A percentile compares a stretch with the other conserved stretches of the same genome.
phyloP scores from a whole-genome alignment of 768 basidiomycete species.

The Leccinum ochraceum region DNA sequence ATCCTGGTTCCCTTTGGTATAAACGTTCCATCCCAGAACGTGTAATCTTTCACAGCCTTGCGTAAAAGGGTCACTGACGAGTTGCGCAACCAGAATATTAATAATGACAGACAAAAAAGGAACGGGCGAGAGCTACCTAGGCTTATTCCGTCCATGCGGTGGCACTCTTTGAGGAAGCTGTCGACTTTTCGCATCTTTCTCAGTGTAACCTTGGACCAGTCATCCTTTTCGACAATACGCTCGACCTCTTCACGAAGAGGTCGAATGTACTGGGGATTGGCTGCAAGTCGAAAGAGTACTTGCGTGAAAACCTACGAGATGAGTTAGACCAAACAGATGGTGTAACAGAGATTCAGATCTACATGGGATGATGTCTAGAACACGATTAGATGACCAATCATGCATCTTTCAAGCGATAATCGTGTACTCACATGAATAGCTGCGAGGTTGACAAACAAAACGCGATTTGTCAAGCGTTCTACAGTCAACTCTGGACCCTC shows the following conservation, averaged over 20 bases:
- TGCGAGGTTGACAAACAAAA: not conserved
- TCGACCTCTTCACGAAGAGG: slow-evolving; percentile 13
- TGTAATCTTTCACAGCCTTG: not conserved
- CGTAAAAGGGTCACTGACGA: not conserved
- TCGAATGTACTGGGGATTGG: not conserved
- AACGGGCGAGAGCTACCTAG: not conserved
- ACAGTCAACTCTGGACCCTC: not conserved
- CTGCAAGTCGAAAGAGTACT: slow-evolving; percentile 3
- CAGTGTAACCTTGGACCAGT: slow-evolving; percentile 6
- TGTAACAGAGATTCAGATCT: not conserved
- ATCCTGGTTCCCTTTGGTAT: not conserved
- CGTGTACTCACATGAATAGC: not conserved
- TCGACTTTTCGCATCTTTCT: slow-evolving; percentile 10
- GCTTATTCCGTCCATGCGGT: slow-evolving; percentile 7
- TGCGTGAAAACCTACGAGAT: slow-evolving; percentile 1
- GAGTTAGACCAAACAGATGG: not conserved
- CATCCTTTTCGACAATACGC: not conserved
- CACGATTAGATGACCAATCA: not conserved
- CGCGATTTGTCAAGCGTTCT: not conserved
- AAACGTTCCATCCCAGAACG: slow-evolving; percentile 1
- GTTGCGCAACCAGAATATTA: not conserved
- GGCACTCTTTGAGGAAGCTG: slow-evolving; percentile 13
- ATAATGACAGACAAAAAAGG: not conserved
- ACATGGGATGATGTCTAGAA: slow-evolving; percentile 1
- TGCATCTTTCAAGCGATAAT: not conserved